These are phyloP conservation scores for Bretschneidera sinensis DNA, from an alignment of 345 rosid genomes.

Conservation along the genomic window DNA sequence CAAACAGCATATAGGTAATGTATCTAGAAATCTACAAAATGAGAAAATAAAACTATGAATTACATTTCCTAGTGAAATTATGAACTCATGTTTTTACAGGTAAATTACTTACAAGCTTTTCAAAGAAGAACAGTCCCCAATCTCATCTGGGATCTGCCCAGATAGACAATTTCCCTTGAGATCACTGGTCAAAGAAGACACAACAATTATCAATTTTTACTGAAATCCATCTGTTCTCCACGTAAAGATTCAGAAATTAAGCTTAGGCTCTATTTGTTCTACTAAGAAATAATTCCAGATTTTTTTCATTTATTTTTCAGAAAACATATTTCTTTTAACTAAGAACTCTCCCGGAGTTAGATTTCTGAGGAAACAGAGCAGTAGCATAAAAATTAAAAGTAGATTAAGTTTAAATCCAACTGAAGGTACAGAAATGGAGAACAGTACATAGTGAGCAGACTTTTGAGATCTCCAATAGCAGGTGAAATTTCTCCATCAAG, in stretches of 20 bases:
- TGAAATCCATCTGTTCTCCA: background rate
- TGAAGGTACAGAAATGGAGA: background rate
- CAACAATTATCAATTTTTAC: background rate
- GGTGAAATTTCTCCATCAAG: constrained; percentile 94
- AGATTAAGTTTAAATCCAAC: background rate
- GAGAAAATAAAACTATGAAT: background rate
- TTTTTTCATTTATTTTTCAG: no score
- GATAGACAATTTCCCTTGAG: constrained; percentile 69
- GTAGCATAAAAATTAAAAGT: background rate
- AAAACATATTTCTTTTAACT: background rate
- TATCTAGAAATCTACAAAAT: background rate
- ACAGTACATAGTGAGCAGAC: constrained; percentile 57
- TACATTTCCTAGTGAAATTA: no score
- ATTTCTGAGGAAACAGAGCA: no score
- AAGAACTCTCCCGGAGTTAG: no score
- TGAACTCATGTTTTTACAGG: no score
- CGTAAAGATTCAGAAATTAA: no score
- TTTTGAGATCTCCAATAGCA: constrained; percentile 78
- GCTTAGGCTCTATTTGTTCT: no score
- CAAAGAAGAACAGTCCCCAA: constrained; percentile 84
- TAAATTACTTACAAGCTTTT: constrained; percentile 57
- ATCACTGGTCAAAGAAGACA: constrained; percentile 44
- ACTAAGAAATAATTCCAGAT: background rate
- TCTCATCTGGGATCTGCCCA: constrained; percentile 97
- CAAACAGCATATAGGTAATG: background rate